Conservation (phyloP, 2,329 filamentous ascomycete species). For the Epichloe bromicola region DNA sequence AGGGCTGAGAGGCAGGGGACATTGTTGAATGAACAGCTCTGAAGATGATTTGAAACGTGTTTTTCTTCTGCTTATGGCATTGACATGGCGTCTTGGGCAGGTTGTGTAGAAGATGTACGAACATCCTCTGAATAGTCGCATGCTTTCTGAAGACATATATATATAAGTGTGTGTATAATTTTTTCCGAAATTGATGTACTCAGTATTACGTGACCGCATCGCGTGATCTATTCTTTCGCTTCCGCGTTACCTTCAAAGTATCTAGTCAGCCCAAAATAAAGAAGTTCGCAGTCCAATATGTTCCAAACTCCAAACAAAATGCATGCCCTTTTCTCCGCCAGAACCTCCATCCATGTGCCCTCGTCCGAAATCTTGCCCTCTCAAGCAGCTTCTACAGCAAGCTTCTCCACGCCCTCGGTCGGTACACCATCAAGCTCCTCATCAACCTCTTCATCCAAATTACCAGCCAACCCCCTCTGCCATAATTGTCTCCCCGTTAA, state of each 20-base stretch:
- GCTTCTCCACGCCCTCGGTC: constrained; percentile 51
- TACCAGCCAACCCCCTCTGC: constrained; percentile 63
- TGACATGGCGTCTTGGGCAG: constrained; percentile 13
- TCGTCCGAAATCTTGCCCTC: neutral
- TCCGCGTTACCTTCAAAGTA: neutral
- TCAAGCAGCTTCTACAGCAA: constrained; percentile 49
- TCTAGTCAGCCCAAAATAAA: neutral
- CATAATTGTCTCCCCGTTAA: constrained; percentile 65
- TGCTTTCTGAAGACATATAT: neutral
- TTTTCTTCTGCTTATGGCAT: constrained; percentile 4
- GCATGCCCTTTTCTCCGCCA: neutral
- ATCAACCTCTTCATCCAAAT: constrained; percentile 52
- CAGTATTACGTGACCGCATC: neutral
- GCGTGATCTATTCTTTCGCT: neutral
- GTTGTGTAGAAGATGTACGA: neutral
- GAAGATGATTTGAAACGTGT: neutral
- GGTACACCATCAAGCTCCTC: constrained; percentile 49
- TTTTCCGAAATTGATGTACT: neutral
- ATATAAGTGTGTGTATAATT: fast-evolving
- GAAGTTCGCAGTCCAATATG: neutral
- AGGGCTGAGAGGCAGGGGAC: constrained; percentile 14
- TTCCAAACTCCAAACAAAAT: constrained; percentile 4
- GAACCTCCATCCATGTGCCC: neutral
- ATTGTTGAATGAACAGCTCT: too few species aligned
- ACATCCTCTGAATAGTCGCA: neutral